A percentile compares a stretch with the other conserved stretches of the same genome.
phyloP scores from a whole-genome alignment of 805 yeast genomes.

The Candida montana region DNA sequence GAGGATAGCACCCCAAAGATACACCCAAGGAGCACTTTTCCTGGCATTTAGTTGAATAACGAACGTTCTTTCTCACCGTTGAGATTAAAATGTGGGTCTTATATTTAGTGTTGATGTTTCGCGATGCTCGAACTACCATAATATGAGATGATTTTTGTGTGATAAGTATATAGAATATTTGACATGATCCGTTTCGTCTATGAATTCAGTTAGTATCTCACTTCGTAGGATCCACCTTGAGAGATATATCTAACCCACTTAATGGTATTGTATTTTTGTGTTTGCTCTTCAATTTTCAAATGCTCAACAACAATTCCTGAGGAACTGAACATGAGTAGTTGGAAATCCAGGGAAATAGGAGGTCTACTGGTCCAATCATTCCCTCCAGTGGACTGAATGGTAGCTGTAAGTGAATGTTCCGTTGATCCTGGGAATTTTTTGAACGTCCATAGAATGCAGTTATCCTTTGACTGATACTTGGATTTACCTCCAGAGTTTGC shows the following conservation, averaged over 20 bases:
- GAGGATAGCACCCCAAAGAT: conserved; percentile 68
- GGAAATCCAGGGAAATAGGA: conserved; percentile 67
- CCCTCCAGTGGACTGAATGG: conserved; percentile 36
- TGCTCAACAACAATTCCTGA: conserved; percentile 73
- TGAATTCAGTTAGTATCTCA: conserved; percentile 68
- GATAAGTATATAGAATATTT: no score
- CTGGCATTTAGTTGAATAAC: background rate
- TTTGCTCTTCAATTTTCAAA: conserved; percentile 56
- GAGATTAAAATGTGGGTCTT: no score
- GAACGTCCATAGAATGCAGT: conserved; percentile 63
- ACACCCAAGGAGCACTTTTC: conserved; percentile 49
- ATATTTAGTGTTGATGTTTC: background rate
- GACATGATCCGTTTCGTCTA: no score
- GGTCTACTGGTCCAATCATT: conserved; percentile 5
- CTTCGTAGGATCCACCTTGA: conserved; percentile 75
- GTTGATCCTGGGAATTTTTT: conserved; percentile 62
- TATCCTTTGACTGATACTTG: conserved; percentile 61
- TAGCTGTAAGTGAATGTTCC: conserved; percentile 56
- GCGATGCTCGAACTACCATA: no score
- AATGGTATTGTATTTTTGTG: conserved; percentile 55
- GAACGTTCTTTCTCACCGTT: no score
- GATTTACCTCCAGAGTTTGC: conserved; percentile 58
- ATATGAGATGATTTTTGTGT: no score
- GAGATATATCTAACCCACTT: conserved; percentile 86
- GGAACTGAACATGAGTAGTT: conserved; percentile 66